These are phyloP conservation scores for Herpetomonas tarakana DNA, from an alignment of 208 protist genomes.

Conservation along the genomic window DNA sequence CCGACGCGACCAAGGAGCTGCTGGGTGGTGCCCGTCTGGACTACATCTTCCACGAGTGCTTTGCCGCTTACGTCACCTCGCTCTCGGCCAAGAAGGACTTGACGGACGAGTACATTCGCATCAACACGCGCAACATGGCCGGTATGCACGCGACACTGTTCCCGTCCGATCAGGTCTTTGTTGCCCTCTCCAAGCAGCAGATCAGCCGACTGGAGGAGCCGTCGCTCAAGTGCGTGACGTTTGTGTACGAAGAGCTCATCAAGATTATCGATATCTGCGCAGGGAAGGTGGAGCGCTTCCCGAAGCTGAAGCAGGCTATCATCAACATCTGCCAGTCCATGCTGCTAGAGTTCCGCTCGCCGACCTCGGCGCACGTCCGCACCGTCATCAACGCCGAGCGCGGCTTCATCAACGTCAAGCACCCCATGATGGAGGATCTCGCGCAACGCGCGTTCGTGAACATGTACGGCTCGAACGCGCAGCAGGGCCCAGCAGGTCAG, in stretches of 20 bases:
- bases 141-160: slow-evolving; percentile 96
- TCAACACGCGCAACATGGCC: slow-evolving; percentile 95
- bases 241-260: slow-evolving; percentile 95
- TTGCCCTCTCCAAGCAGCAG: slow-evolving; percentile 94
- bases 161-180: slow-evolving; percentile 96
- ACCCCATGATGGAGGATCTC: slow-evolving; percentile 86
- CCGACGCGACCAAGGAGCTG: slow-evolving; percentile 91
- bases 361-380: slow-evolving; percentile 85
- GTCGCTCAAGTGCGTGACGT: slow-evolving; percentile 93
- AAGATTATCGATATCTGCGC: slow-evolving; percentile 89
- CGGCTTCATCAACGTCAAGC: slow-evolving; percentile 97
- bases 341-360: slow-evolving; percentile 73
- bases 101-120: slow-evolving; percentile 94
- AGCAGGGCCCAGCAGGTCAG: slow-evolving; percentile 1
- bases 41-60: slow-evolving; percentile 96
- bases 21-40: slow-evolving; percentile 95
- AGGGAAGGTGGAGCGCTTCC: slow-evolving; percentile 84
- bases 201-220: slow-evolving; percentile 94
- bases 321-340: slow-evolving; percentile 84
- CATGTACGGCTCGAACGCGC: slow-evolving; percentile 49
- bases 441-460: slow-evolving; percentile 72
- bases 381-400: slow-evolving; percentile 95
- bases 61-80: slow-evolving; percentile 81
- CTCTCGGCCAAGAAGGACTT: slow-evolving; percentile 92
- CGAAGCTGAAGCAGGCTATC: slow-evolving; percentile 84